Evolutionary conservation across 2,329 filamentous ascomycete species (phyloP), one percentile per base, ranked within the genome.

Genomic region (Venturiaceae sp.): DNA sequence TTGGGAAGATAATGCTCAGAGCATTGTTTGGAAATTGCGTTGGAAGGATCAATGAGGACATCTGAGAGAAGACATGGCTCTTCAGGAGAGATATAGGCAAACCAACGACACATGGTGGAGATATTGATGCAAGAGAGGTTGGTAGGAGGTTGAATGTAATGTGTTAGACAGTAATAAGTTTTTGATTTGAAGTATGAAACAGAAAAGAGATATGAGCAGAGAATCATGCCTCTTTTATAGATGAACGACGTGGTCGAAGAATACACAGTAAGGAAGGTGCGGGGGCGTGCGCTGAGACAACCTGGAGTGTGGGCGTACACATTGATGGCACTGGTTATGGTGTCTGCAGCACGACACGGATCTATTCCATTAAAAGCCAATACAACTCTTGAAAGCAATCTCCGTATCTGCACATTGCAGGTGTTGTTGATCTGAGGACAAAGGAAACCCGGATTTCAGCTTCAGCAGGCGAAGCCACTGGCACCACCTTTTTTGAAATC

Each of bases 51-150:
- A 59, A 82, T 74, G 34, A 82, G 73, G 47, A 81, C 78, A 63
- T 82, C 80, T 59, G 79, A 77, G 9, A 82, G 72, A 47, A 82
- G 75, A 66, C 77, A 80, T 13, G 77, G 75, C 68, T 82, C 80
- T 0, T 69, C 72, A 0, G 73, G 71, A 1, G 77, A 80, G 58
- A 82, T 75, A 64, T 82, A 82, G 21, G 78, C 79, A 62, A 82
- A 81, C 79, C 79, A 82, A 34, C 79, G 78, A 68, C 74, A 75
- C 74, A 75, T 78, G 1, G 19, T n/a, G 2, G 21, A 30, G 19
- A 11, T 19, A 4, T 16, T n/a, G n/a, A n/a, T n/a, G n/a, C n/a
- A n/a, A 30, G 4, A 30, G 23, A 50, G 44, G 23, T 16, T 30
- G 26, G 19, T 50, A 30, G 1, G 4, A 30, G 30, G 23, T 30